Evolutionary conservation across 495 filamentous ascomycete species (phyloP), one percentile per base, ranked within the genome.

Genomic region (Penicillium canescens): DNA sequence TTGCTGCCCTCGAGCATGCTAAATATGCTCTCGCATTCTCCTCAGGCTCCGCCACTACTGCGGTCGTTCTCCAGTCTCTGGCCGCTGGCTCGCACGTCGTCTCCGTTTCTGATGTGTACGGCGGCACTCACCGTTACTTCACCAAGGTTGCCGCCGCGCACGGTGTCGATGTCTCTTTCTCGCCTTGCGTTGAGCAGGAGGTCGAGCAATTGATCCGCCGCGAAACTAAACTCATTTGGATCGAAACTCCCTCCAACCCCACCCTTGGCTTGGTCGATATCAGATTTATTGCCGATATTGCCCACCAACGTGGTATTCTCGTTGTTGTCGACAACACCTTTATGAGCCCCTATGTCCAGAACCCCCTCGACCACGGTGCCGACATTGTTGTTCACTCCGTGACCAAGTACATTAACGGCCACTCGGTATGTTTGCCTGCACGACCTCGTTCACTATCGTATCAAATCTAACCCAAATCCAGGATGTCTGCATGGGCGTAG

Each of bases 271-370:
- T 99, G 35, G 93, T 97, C 37, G 92, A 98, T 70, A 98, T 99
- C 60, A 78, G 86, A 47, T 84, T 87, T 26, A 89, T 98, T 3
- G 87, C 88, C 13, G 82, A 82, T 12, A 78, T 86, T 31, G 94
- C 94, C 3, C 95, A 98, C 67, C 75, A 88, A 54, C 88, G 90
- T 67, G 92, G 92, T 43, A 91, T 99, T 54, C 74, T 89, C 59
- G 94, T 99, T 9, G 95, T 99, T 5, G 94, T 99, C 3, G 94
- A 99, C 74, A 99, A 99, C 78, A 99, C 94, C 3, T 99, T 99
- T 78, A 75, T 99, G 62, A 90, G 85, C 55, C 94, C 94, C 23
- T 99, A 98, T 67, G 80, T 98, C 21, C 94, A 99, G 72, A 98
- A 97, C 69, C 94, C 94, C 2, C 80, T 99, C 23, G 84, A 92